These are phyloP conservation scores for Phylloporus arenicola DNA, from an alignment of 768 basidiomycete genomes.

Conservation along the genomic window DNA sequence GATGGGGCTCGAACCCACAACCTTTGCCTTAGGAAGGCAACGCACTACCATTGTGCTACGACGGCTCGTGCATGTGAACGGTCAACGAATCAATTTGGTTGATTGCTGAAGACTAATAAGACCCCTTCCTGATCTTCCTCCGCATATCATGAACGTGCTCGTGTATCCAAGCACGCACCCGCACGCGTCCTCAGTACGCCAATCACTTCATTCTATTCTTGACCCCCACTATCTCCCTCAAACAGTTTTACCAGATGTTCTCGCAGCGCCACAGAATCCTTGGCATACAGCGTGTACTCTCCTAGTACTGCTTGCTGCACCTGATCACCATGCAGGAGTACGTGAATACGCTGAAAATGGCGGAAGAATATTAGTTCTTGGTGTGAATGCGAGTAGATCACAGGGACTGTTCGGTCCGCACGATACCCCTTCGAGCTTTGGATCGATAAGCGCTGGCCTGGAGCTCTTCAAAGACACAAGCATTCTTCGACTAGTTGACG, in stretches of 20 bases:
- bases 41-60: constrained; percentile 38
- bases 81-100: not conserved
- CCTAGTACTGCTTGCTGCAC: constrained; percentile 69
- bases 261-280: constrained; percentile 60
- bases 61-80: constrained; percentile 19
- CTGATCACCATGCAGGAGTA: constrained; percentile 40
- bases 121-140: not conserved
- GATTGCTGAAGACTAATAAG: not conserved
- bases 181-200: constrained; percentile 40
- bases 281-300: constrained; percentile 75
- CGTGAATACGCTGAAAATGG: constrained; percentile 59
- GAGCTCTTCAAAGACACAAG: constrained; percentile 28
- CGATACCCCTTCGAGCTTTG: constrained; percentile 36
- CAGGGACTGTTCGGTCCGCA: constrained; percentile 32
- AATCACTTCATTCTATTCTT: constrained; percentile 53
- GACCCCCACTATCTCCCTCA: constrained; percentile 77
- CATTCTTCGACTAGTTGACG: constrained; percentile 24
- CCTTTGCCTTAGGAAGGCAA: constrained; percentile 38
- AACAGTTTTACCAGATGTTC: constrained; percentile 47
- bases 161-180: constrained; percentile 64
- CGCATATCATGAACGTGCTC: constrained; percentile 60
- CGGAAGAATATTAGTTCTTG: constrained; percentile 66
- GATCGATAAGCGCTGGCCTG: constrained; percentile 29
- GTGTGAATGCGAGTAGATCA: constrained; percentile 53
- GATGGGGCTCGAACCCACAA: constrained; percentile 36